Conservation (phyloP, 1,284 basidiomycete species). For the Puccinia horiana region DNA sequence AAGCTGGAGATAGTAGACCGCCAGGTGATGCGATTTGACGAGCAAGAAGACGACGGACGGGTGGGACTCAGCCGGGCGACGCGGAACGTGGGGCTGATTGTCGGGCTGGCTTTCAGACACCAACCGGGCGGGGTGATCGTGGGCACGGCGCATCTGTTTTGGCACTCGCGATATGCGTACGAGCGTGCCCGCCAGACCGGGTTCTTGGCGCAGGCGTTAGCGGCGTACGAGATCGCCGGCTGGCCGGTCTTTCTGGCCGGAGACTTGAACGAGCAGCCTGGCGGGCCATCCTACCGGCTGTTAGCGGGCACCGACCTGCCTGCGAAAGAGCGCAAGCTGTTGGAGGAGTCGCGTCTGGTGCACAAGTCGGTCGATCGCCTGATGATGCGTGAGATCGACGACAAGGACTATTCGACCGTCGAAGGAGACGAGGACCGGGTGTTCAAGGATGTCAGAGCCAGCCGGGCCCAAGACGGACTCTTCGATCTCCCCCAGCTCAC, state of each 20-base stretch:
- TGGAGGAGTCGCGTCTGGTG: conserved; percentile 17
- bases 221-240: not conserved
- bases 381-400: not conserved
- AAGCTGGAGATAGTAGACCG: not conserved
- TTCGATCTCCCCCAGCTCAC: conserved; percentile 8
- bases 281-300: conserved; percentile 22
- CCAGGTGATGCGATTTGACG: conserved; percentile 25
- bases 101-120: conserved; percentile 5
- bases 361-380: conserved; percentile 34
- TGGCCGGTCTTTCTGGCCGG: conserved; percentile 34
- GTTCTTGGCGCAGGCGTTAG: conserved; percentile 7
- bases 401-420: conserved; percentile 13
- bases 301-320: conserved; percentile 4
- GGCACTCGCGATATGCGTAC: conserved; percentile 41
- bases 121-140: conserved; percentile 19
- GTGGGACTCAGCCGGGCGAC: conserved; percentile 33
- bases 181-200: conserved; percentile 37
- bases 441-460: conserved; percentile 44
- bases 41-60: conserved; percentile 1
- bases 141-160: conserved; percentile 43
- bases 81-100: conserved; percentile 29
- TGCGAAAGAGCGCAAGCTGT: not conserved
- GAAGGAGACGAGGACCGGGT: conserved; percentile 48
- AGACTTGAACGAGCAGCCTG: conserved; percentile 47
- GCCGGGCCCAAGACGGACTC: not conserved